Conservation (phyloP, 2,329 filamentous ascomycete genomes). For the Ceratocystis cacaofunesta region DNA sequence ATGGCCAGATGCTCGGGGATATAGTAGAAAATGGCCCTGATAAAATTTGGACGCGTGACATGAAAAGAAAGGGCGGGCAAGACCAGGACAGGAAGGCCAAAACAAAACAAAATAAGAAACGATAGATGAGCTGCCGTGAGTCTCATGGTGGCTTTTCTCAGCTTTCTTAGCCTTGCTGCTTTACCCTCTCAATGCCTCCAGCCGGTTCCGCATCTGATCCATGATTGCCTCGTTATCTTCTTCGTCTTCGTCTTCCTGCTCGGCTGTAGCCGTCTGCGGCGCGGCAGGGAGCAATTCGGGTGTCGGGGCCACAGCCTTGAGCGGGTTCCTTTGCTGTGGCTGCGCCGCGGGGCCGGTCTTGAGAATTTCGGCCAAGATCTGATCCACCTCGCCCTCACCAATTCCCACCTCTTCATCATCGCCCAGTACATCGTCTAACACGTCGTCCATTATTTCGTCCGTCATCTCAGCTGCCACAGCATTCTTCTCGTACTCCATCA, state of each 20-base stretch:
- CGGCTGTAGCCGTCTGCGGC: constrained; percentile 34
- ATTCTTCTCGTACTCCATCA: constrained; percentile 77
- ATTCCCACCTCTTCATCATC: constrained; percentile 31
- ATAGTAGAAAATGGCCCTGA: neutral
- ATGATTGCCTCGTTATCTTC: constrained; percentile 81
- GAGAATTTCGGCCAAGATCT: constrained; percentile 79
- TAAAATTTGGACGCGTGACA: neutral
- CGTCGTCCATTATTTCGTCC: constrained; percentile 66
- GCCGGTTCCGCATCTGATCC: constrained; percentile 79
- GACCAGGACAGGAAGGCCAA: neutral
- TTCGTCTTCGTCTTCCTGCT: constrained; percentile 55
- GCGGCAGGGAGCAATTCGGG: constrained; percentile 38
- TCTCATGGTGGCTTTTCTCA: neutral
- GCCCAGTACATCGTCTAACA: constrained; percentile 55
- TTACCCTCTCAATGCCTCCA: constrained; percentile 83
- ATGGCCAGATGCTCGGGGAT: neutral
- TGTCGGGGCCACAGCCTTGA: constrained; percentile 40
- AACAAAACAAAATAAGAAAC: neutral
- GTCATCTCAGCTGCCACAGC: constrained; percentile 98
- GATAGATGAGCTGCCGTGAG: neutral
- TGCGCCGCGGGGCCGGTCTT: constrained; percentile 57
- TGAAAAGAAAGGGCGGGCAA: neutral
- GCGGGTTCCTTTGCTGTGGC: constrained; percentile 33
- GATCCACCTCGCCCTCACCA: constrained; percentile 71
- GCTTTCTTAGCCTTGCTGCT: neutral